Evolutionary conservation across 2,329 filamentous ascomycete species (phyloP), one percentile per base, ranked within the genome.

Genomic region (Neonectria faginata): DNA sequence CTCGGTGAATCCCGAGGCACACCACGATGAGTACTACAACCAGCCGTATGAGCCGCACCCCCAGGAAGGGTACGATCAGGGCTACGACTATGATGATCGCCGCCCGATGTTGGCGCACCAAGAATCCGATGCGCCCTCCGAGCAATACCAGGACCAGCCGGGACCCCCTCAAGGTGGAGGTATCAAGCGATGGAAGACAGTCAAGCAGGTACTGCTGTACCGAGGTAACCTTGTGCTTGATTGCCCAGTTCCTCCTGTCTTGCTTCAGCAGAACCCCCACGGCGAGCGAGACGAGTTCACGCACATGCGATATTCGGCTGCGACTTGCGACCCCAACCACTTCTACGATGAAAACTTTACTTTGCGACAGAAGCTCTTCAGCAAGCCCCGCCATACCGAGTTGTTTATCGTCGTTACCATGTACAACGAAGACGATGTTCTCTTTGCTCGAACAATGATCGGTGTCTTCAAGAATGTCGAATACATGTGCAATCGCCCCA

Each of bases 401-500:
- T 84, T 98, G 2, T 97, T 98, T 79, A 97, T 98, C 74, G 95
- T 94, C 36, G 89, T 98, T 58, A 98, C 95, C 62, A 97, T 97
- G 95, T 99, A 99, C 83, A 99, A 99, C 76, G 96, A 99, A 76
- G 95, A 99, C 78, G 96, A 99, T 74, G 90, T 98, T 70, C 84
- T 97, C 64, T 97, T 99, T 77, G 94, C 96, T 25, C 90, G 96
- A 45, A 98, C 96, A 5, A 93, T 99, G 93, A 92, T 91, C 54
- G 96, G 96, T 79, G 94, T 99, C 5, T 95, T 98, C 85, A 98
- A 99, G 83, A 99, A 99, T 79, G 93, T 99, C 71, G 95, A 97
- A 79, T 94, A 95, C 84, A 97, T 99, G 92, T 97, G 96, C 80
- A 93, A 92, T 65, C 89, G 95, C 54, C 93, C 91, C 50, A 93